Percentiles rank a stretch among this genome's conserved stretches.
phyloP scores from a whole-genome alignment of 2,329 filamentous ascomycete species.

The Sarocladium brachiariae region DNA sequence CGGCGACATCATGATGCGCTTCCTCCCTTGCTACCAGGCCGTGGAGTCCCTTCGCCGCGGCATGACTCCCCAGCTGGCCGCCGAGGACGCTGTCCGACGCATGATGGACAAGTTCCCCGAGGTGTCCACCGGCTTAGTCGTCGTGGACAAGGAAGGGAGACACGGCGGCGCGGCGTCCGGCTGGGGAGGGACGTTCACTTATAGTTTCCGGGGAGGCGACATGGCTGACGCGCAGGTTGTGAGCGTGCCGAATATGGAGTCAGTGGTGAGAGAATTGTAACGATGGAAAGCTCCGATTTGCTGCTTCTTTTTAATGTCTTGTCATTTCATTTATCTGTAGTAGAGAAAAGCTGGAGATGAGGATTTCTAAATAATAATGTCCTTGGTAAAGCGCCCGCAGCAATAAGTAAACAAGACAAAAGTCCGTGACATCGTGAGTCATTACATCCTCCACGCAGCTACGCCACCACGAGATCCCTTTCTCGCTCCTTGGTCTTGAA shows the following conservation, averaged over 20 bases:
- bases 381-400: no score
- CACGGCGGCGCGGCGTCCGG: conserved; percentile 46
- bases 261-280: conserved; percentile 7
- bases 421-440: conserved; percentile 3
- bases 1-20: conserved; percentile 51
- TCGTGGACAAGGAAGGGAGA: conserved; percentile 39
- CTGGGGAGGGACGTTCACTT: conserved; percentile 42
- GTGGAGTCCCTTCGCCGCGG: conserved; percentile 45
- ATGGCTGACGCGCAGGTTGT: conserved; percentile 42
- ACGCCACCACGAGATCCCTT: conserved; percentile 21
- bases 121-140: conserved; percentile 42
- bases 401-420: not conserved
- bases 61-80: conserved; percentile 40
- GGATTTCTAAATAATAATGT: not conserved
- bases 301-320: no score
- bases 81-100: conserved; percentile 41
- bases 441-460: conserved; percentile 1
- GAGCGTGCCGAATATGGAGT: conserved; percentile 23
- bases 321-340: not conserved
- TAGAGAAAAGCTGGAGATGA: not conserved
- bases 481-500: conserved; percentile 49
- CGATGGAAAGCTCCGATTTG: no score
- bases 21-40: conserved; percentile 51
- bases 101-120: conserved; percentile 42
- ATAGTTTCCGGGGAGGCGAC: conserved; percentile 38